These are phyloP conservation scores for Allomyces arbusculus DNA, from an alignment of 192 early-diverging fungal genomes.

Conservation along the genomic window DNA sequence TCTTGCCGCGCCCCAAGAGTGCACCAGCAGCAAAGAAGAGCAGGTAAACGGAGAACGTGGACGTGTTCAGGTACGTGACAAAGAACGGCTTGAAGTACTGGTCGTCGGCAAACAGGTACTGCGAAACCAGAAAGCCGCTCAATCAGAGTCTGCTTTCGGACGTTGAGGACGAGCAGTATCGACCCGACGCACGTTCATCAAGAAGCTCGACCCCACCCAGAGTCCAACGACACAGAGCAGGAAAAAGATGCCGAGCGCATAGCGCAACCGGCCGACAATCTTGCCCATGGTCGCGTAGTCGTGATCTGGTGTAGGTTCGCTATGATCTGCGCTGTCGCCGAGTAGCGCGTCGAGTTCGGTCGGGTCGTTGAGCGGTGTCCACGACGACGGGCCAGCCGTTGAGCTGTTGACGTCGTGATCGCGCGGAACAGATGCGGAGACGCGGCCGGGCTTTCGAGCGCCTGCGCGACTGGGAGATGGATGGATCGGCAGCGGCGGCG, in stretches of 20 bases:
- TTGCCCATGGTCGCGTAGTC: too few species aligned
- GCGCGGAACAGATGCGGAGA: too few species aligned
- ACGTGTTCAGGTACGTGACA: constrained; percentile 57
- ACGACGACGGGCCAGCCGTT: too few species aligned
- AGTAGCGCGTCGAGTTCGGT: too few species aligned
- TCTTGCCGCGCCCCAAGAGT: background rate
- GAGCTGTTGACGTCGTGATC: too few species aligned
- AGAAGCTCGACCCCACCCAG: constrained; percentile 57
- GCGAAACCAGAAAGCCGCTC: background rate
- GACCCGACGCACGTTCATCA: constrained; percentile 36
- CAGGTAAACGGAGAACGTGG: constrained; percentile 53
- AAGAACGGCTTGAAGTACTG: constrained; percentile 54
- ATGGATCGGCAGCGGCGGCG: too few species aligned
- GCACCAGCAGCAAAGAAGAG: constrained; percentile 13
- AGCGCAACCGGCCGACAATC: constrained; percentile 11
- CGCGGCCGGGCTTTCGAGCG: too few species aligned
- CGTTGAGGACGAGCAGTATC: background rate
- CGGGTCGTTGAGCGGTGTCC: too few species aligned
- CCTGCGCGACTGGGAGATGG: too few species aligned
- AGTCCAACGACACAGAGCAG: constrained; percentile 52
- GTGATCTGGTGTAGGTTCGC: too few species aligned
- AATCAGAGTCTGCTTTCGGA: background rate
- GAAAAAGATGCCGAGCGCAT: constrained; percentile 35
- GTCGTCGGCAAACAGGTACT: constrained; percentile 47
- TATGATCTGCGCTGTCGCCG: too few species aligned